A percentile compares a stretch with the other conserved stretches of the same genome.
phyloP scores from a whole-genome alignment of 345 rosid genomes.

The Draba incana region DNA sequence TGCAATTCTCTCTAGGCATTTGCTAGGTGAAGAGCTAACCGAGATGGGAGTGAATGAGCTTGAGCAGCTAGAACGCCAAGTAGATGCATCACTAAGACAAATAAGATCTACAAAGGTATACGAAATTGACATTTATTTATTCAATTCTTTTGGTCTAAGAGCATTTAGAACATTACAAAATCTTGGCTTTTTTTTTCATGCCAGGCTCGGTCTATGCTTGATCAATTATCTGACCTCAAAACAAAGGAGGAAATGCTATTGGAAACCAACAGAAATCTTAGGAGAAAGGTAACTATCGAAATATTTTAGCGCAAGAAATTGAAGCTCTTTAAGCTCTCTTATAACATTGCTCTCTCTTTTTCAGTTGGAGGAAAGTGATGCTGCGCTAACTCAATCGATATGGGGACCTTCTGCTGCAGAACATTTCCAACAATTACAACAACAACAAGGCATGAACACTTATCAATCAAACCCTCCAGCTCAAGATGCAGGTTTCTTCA shows the following conservation, averaged over 20 bases:
- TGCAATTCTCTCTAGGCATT: constrained; percentile 52
- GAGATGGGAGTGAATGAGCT: constrained; percentile 62
- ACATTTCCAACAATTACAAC: constrained; percentile 38
- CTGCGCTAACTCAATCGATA: constrained; percentile 26
- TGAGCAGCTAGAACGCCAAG: constrained; percentile 75
- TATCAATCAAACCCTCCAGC: constrained; percentile 32
- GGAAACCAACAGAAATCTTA: constrained; percentile 46
- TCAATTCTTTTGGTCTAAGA: background rate
- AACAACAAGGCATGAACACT: constrained; percentile 36
- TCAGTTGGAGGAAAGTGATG: constrained; percentile 46
- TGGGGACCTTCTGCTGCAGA: constrained; percentile 36
- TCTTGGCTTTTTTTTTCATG: constrained; percentile 13
- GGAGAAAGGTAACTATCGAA: constrained; percentile 40
- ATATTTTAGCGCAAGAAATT: constrained; percentile 11
- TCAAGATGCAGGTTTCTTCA: constrained; percentile 42
- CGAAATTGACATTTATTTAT: background rate
- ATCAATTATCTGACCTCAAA: constrained; percentile 44
- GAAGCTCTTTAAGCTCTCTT: constrained; percentile 10
- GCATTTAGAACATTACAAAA: constrained; percentile 2
- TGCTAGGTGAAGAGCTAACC: constrained; percentile 80
- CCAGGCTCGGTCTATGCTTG: constrained; percentile 45
- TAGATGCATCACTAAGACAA: constrained; percentile 70
- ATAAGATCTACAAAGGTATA: constrained; percentile 76
- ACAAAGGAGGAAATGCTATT: constrained; percentile 45
- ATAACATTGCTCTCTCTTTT: constrained; percentile 1